Evolutionary conservation across 805 yeast genomes (phyloP), one percentile per base, ranked within the genome.

Genomic region (Zygosaccharomyces rouxii): DNA sequence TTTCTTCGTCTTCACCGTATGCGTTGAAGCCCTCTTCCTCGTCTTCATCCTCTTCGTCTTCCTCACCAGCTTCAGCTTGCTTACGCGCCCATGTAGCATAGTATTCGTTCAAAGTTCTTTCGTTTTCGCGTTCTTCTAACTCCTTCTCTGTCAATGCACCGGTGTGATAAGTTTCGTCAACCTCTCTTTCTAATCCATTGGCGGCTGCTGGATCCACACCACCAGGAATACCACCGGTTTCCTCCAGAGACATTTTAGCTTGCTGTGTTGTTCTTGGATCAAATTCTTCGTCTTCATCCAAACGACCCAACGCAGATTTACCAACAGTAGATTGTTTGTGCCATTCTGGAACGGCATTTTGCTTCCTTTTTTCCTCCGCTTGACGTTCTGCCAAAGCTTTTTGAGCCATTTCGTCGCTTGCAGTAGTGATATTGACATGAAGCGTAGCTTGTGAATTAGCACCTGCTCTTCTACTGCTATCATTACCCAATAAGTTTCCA

Each of bases 331-430:
- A 81, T 57, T 84, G 84, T 55, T 85, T 81, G 64, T 94, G 96
- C 99, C 99, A 94, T 25, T 94, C 84, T 6, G 99, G 99, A 56
- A 94, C 75, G 3, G 97, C 97, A 64, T 94, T 94, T 67, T 92
- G 97, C 62, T 86, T 84, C 66, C 90, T 66, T 77, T 83, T 67
- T 79, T 81, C 76, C 77, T 82, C 72, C 73, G 81, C 68, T 65
- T 86, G 84, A 62, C 79, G 72, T 57, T 81, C 82, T 62, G 73
- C 77, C 58, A 77, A 76, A 67, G 83, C 89, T 56, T 80, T 77
- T 62, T 77, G 82, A 55, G 77, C 75, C 52, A 81, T 80, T 59
- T 87, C 95, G 67, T 88, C 97, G 57, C 83, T 86, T 14, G 92
- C 94, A 4, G 95, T 83, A 46, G 85, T 77, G 56, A 94, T 89